phyloP scores from a whole-genome alignment of 495 filamentous ascomycete genomes.

The Hypoxylon rickii region DNA sequence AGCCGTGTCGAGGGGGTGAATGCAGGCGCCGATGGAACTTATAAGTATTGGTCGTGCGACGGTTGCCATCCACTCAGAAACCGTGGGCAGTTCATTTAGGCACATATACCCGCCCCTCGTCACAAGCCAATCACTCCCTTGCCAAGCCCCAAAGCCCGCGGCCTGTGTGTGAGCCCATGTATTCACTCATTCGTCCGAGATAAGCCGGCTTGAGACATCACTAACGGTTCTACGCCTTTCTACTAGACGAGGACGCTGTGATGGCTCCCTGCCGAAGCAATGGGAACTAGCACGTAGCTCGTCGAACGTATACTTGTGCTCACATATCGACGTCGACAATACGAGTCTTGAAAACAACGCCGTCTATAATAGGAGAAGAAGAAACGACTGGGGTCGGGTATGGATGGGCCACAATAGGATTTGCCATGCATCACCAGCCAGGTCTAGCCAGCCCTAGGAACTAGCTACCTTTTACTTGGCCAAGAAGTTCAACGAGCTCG shows the following conservation, averaged over 20 bases:
- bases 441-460: not conserved
- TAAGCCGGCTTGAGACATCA: constrained; percentile 21
- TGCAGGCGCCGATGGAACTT: constrained; percentile 15
- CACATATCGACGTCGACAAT: too few species aligned
- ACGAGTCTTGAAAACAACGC: not conserved
- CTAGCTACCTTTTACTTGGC: not conserved
- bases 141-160: constrained; percentile 17
- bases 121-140: constrained; percentile 30
- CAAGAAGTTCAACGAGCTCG: not conserved
- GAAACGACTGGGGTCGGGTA: not conserved
- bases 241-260: constrained; percentile 7
- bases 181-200: constrained; percentile 32
- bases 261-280: not conserved
- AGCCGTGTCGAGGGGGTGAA: constrained; percentile 10
- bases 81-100: constrained; percentile 30
- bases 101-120: constrained; percentile 30
- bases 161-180: constrained; percentile 7
- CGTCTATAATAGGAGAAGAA: not conserved
- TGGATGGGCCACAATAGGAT: not conserved
- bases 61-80: not conserved
- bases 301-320: too few species aligned
- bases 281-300: too few species aligned
- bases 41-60: constrained; percentile 23
- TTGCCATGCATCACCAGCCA: not conserved
- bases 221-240: constrained; percentile 1